Conservation (phyloP, 2,329 filamentous ascomycete genomes). For the Huntiella decipiens region DNA sequence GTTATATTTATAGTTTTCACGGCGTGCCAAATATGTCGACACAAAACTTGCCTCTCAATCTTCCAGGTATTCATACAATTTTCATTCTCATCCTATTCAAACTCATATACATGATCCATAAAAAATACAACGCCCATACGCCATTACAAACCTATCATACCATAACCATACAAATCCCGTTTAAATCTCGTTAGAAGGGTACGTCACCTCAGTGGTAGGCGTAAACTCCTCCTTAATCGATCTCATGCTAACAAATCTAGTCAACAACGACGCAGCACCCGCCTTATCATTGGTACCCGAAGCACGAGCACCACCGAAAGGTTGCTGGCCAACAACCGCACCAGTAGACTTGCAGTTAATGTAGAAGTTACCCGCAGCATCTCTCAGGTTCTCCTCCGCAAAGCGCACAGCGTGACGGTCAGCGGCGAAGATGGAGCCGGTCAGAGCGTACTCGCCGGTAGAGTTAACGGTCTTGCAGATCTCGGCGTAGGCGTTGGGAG, state of each 20-base stretch:
- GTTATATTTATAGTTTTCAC: too few relatives aligned
- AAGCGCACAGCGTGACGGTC: slow-evolving; percentile 46
- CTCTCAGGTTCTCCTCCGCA: slow-evolving; percentile 52
- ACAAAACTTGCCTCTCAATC: too few relatives aligned
- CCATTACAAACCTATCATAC: too few relatives aligned
- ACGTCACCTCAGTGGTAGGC: slow-evolving; percentile 40
- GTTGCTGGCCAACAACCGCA: slow-evolving; percentile 54
- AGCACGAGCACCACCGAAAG: slow-evolving; percentile 48
- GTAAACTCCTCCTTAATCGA: slow-evolving; percentile 61
- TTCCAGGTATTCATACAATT: not conserved
- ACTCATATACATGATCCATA: not conserved
- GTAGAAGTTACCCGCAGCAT: slow-evolving; percentile 69
- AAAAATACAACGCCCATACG: not conserved
- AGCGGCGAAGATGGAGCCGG: slow-evolving; percentile 54
- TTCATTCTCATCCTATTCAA: not conserved
- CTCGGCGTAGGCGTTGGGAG: slow-evolving; percentile 34
- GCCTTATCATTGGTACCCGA: slow-evolving; percentile 60
- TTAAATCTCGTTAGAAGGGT: slow-evolving; percentile 47
- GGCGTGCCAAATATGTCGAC: too few relatives aligned
- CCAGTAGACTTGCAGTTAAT: slow-evolving; percentile 69
- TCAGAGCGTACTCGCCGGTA: slow-evolving; percentile 61
- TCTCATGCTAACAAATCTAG: slow-evolving; percentile 46
- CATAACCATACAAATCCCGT: not conserved
- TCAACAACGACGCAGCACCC: slow-evolving; percentile 43
- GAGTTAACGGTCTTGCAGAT: slow-evolving; percentile 46